Evolutionary conservation across 352 stramenopile species (phyloP).

Genomic region (Paralagenidium karlingii): DNA sequence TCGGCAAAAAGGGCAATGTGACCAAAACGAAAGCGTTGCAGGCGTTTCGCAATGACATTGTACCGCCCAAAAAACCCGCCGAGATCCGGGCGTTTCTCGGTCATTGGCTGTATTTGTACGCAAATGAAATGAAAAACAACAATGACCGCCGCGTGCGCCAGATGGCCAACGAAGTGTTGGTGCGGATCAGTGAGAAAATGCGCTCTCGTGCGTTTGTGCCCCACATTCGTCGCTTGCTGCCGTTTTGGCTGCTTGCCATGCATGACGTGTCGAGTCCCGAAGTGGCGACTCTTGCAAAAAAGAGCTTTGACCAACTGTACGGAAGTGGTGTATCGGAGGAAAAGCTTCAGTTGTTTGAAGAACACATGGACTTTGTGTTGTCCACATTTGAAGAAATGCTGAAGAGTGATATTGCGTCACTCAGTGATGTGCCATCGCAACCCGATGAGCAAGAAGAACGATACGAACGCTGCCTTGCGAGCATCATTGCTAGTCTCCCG

Average conservation of each 20-base stretch:
- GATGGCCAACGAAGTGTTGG: constrained; percentile 60
- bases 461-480: constrained; percentile 26
- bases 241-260: constrained; percentile 73
- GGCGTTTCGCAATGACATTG: constrained; percentile 35
- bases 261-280: constrained; percentile 59
- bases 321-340: constrained; percentile 10
- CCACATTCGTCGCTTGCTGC: constrained; percentile 55
- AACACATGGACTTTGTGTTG: constrained; percentile 21
- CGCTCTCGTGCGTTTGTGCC: constrained; percentile 51
- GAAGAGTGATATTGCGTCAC: too few relatives aligned
- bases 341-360: constrained; percentile 15
- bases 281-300: constrained; percentile 24
- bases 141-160: constrained; percentile 76
- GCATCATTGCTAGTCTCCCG: too few relatives aligned
- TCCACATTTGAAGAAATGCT: too few relatives aligned
- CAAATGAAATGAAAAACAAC: constrained; percentile 68
- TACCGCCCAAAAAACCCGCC: constrained; percentile 37
- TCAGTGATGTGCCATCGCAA: constrained; percentile 43
- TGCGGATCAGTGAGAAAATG: constrained; percentile 38
- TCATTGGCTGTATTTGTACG: constrained; percentile 67
- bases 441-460: constrained; percentile 55
- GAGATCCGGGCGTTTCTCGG: constrained; percentile 62
- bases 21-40: constrained; percentile 75
- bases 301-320: constrained; percentile 44
- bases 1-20: constrained; percentile 68